phyloP scores from a whole-genome alignment of 805 yeast genomes.

The Cyberlindnera sargentensis region DNA sequence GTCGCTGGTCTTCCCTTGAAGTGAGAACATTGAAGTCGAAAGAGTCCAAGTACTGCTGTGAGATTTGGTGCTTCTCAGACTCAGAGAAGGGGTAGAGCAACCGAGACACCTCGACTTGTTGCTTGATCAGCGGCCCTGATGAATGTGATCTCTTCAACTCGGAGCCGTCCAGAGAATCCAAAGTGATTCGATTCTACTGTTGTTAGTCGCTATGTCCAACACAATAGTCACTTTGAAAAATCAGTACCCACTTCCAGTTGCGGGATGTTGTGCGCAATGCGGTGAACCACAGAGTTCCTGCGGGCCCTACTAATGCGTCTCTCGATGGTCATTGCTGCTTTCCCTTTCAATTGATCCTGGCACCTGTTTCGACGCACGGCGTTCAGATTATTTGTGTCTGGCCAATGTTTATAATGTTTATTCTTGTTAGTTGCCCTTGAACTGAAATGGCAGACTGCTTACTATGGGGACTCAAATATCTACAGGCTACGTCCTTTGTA shows the following conservation, averaged over 20 bases:
- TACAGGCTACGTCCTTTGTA: neutral
- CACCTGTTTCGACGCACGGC: neutral
- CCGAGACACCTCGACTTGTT: neutral
- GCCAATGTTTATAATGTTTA: too few relatives aligned
- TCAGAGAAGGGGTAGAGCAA: slow-evolving; percentile 23
- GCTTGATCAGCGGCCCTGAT: neutral
- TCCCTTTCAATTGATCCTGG: neutral
- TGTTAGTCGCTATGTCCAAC: slow-evolving; percentile 1
- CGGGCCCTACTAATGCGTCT: slow-evolving; percentile 33
- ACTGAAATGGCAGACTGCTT: neutral
- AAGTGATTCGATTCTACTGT: slow-evolving; percentile 11
- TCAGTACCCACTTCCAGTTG: slow-evolving; percentile 21
- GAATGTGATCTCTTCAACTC: slow-evolving; percentile 14
- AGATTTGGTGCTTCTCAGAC: slow-evolving; percentile 28
- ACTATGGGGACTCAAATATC: neutral
- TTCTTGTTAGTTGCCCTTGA: neutral
- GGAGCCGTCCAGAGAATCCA: neutral
- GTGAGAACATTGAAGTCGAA: slow-evolving; percentile 37
- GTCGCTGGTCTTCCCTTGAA: slow-evolving; percentile 32
- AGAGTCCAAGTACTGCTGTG: slow-evolving; percentile 30
- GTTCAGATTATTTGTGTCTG: neutral
- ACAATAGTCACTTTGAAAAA: neutral
- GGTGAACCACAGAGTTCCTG: slow-evolving; percentile 55
- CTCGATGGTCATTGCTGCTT: slow-evolving; percentile 15
- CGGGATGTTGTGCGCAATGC: slow-evolving; percentile 51